Conservation (phyloP, 139 green algal genomes). For the Haematococcus lacustris region DNA sequence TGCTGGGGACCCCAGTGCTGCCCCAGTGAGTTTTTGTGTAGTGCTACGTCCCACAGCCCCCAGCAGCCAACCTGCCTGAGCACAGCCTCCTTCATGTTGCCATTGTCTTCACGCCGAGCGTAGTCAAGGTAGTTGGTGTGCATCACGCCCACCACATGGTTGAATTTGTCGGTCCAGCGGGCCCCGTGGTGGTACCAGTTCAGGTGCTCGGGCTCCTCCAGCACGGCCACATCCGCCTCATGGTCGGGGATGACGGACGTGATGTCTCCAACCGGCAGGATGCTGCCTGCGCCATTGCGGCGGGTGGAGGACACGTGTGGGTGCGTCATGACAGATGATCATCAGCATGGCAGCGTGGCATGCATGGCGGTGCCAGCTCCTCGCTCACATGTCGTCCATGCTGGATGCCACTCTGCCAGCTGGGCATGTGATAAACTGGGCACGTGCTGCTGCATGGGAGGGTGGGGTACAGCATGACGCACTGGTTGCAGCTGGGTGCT, state of each 20-base stretch:
- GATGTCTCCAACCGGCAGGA: conserved; percentile 96
- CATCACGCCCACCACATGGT: conserved; percentile 92
- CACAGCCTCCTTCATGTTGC: conserved; percentile 58
- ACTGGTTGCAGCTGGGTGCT: no score
- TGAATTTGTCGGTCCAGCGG: conserved; percentile 97
- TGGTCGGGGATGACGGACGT: conserved; percentile 85
- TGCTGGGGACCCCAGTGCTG: no score
- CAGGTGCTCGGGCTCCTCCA: conserved; percentile 99
- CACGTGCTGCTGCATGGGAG: no score
- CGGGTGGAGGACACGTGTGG: no score
- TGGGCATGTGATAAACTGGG: no score
- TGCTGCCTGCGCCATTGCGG: conserved; percentile 57
- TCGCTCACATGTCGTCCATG: no score
- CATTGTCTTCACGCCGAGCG: conserved; percentile 69
- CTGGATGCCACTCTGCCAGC: no score
- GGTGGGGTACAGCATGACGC: no score
- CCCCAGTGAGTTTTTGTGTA: no score
- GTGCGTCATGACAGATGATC: no score
- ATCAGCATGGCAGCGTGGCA: not conserved
- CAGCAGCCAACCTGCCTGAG: conserved; percentile 28
- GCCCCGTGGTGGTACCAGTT: conserved; percentile 97
- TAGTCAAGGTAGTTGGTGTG: conserved; percentile 99
- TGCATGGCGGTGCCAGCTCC: not conserved
- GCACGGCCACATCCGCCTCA: conserved; percentile 91
- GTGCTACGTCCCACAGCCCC: no score